Evolutionary conservation across 1,139 yeast genomes (phyloP).

Genomic region (Pichia sp.): DNA sequence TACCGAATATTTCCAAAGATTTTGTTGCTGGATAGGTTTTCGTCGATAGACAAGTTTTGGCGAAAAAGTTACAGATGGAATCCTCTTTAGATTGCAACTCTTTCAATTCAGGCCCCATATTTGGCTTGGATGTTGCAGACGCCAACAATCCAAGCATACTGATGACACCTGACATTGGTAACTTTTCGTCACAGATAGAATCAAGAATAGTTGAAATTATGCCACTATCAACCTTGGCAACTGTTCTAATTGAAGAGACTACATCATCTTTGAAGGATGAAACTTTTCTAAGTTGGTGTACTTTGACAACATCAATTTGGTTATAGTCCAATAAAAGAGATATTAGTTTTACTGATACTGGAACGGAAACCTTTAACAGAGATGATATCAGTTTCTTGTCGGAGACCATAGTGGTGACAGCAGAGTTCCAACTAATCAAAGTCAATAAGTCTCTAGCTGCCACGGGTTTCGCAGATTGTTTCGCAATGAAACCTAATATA

Average conservation of each 20-base stretch:
- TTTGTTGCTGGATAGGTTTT: slow-evolving; percentile 38
- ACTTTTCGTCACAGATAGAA: slow-evolving; percentile 18
- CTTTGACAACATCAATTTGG: slow-evolving; percentile 26
- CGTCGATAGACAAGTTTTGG: slow-evolving; percentile 41
- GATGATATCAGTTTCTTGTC: slow-evolving; percentile 17
- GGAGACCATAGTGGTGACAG: slow-evolving; percentile 24
- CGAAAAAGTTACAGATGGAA: slow-evolving; percentile 27
- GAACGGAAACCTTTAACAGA: slow-evolving; percentile 16
- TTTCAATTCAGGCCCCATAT: slow-evolving; percentile 9
- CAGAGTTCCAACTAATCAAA: slow-evolving; percentile 53
- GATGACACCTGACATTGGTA: slow-evolving; percentile 23
- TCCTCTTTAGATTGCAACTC: slow-evolving; percentile 16
- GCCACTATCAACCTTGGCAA: slow-evolving; percentile 19
- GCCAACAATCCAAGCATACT: slow-evolving; percentile 27
- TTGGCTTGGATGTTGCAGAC: slow-evolving; percentile 1
- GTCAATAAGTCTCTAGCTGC: slow-evolving; percentile 56
- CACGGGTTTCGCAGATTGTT: slow-evolving; percentile 36
- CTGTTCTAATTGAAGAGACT: slow-evolving; percentile 25
- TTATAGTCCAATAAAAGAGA: slow-evolving; percentile 11
- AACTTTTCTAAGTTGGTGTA: slow-evolving; percentile 48
- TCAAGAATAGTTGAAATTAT: slow-evolving; percentile 11
- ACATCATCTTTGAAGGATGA: slow-evolving; percentile 41
- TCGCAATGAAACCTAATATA: slow-evolving; percentile 38
- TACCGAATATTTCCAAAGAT: slow-evolving; percentile 34
- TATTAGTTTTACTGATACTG: slow-evolving; percentile 20